These are phyloP conservation scores for Lactarius vividus DNA, from an alignment of 768 basidiomycete genomes.

Conservation along the genomic window DNA sequence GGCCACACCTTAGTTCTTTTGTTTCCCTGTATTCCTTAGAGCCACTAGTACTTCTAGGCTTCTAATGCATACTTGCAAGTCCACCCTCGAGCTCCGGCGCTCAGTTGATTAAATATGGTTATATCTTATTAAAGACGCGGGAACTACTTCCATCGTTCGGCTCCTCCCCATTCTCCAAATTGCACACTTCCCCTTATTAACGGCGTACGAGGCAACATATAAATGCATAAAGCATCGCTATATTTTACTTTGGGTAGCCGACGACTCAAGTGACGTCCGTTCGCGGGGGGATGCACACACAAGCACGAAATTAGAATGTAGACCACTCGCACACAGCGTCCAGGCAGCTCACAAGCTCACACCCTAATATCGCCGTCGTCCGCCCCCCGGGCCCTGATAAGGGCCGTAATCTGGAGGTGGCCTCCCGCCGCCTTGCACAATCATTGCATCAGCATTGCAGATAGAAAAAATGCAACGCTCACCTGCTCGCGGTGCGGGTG, in stretches of 20 bases:
- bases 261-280: constrained; percentile 3
- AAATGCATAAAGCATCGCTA: constrained; percentile 6
- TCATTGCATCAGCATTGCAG: constrained; percentile 2
- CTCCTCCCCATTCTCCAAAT: neutral
- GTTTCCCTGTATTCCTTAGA: constrained; percentile 17
- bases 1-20: constrained; percentile 2
- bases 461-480: constrained; percentile 26
- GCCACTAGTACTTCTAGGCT: constrained; percentile 17
- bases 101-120: neutral
- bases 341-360: neutral
- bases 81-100: neutral
- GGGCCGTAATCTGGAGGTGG: constrained; percentile 87
- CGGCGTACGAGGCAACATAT: neutral
- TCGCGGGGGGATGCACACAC: neutral
- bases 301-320: constrained; percentile 4
- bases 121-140: neutral
- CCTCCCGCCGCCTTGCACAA: constrained; percentile 48
- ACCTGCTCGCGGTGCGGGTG: constrained; percentile 48
- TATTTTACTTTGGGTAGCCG: constrained; percentile 19
- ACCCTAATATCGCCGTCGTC: constrained; percentile 24
- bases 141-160: neutral
- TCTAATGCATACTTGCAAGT: constrained; percentile 16
- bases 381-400: constrained; percentile 66
- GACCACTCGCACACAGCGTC: neutral
- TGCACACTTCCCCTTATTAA: neutral